Evolutionary conservation across 345 rosid genomes (phyloP).

Genomic region (Brassica carinata): DNA sequence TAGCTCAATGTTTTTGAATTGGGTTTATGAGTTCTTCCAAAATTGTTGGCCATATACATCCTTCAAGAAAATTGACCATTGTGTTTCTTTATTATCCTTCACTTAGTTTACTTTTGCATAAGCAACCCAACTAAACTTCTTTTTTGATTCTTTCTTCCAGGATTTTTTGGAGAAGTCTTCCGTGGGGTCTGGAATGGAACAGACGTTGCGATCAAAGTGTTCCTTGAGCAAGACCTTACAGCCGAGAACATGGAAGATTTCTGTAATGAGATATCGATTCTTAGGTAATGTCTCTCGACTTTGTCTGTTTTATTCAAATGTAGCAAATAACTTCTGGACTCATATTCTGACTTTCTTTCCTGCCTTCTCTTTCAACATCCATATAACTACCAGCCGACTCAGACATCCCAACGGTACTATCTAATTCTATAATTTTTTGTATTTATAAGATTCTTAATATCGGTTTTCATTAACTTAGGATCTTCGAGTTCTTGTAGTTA

Average conservation of each 20-base stretch:
- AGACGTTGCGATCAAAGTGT: slow-evolving; percentile 95
- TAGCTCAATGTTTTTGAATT: slow-evolving; percentile 5
- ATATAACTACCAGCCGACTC: slow-evolving; percentile 66
- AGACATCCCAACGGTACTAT: slow-evolving; percentile 95
- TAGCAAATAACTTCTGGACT: slow-evolving; percentile 3
- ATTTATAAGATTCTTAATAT: slow-evolving; percentile 16
- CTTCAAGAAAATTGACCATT: neutral
- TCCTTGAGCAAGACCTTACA: slow-evolving; percentile 96
- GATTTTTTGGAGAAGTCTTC: slow-evolving; percentile 97
- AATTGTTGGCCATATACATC: neutral
- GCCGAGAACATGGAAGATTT: slow-evolving; percentile 98
- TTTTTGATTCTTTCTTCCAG: slow-evolving; percentile 43
- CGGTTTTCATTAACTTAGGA: slow-evolving; percentile 17
- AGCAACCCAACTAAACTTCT: neutral
- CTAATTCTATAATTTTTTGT: slow-evolving; percentile 8
- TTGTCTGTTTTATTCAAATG: slow-evolving; percentile 19
- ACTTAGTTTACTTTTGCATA: neutral
- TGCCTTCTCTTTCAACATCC: slow-evolving; percentile 34
- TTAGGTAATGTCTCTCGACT: slow-evolving; percentile 58
- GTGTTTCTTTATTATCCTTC: neutral
- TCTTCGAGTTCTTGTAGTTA: slow-evolving; percentile 62
- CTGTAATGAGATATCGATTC: slow-evolving; percentile 96
- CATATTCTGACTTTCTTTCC: slow-evolving; percentile 43
- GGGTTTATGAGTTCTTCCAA: neutral
- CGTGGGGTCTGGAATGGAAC: slow-evolving; percentile 99